Base-by-base conservation (phyloP, 371 early-diverging fungal species). In the Mucor saturninus region DNA sequence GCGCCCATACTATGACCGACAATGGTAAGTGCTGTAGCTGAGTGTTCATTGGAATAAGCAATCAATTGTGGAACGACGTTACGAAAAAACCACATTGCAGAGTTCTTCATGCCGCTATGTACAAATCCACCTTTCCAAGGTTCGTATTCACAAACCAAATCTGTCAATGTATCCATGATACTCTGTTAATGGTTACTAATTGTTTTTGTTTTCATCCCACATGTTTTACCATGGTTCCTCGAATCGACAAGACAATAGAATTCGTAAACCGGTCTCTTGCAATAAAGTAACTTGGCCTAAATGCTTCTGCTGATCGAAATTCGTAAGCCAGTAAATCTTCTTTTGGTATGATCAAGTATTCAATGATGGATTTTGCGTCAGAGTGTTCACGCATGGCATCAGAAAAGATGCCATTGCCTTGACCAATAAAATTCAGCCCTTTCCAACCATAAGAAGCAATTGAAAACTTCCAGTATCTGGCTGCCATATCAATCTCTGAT, bases 1-100 rank as follows among this genome's bases (percentile, higher is more conserved):
- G 83, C 95, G n/a, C 95, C 95, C 5, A 94, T 72, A 56, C 91
- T 92, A 56, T 94, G 95, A 0, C 95, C 95, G 4, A 91, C 89
- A 67, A 94, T 86, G 56, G 84, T 76, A n/a, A 89, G 70, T 0
- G 79, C 78, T 2, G 79, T 75, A 1, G 87, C 77, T 10, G 90
- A 77, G 59, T 89, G 86, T 31, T 87, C 82, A 49, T 84, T 76
- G 4, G 81, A 83, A 50, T 89, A 89, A 0, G 91, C 86, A 8
- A 92, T 68, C 8, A 93, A 67, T 43, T 84, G 82, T 4, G 92
- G 91, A 35, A 85, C 79, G 11, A 93, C 85, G 48, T 91, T 78
- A 13, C 76, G 71, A 74, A 92, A 86, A 56, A 94, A 86, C 90
- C 91, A 91, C 35, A 88, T 84, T 2, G 95, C 95, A 5, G 91